Conservation (phyloP, 1,139 yeast species). For the Lizanozyma gosingica region DNA sequence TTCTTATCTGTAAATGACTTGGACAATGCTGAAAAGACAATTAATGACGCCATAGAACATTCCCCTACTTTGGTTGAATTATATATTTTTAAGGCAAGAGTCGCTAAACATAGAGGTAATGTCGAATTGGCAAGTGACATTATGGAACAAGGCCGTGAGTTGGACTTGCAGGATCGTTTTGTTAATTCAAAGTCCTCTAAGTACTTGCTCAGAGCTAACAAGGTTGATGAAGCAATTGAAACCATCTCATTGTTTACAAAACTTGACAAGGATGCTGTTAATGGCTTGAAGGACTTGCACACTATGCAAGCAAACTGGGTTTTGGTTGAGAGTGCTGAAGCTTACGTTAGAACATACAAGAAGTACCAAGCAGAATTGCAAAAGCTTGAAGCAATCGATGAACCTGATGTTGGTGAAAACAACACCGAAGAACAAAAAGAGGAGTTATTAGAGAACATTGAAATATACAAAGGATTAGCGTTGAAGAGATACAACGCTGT, state of each 20-base stretch:
- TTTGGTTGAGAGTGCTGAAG: constrained; percentile 76
- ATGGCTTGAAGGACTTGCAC: constrained; percentile 83
- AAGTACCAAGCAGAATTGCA: constrained; percentile 13
- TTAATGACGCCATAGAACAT: constrained; percentile 60
- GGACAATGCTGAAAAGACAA: constrained; percentile 41
- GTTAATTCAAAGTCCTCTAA: constrained; percentile 84
- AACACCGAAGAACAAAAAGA: constrained; percentile 8
- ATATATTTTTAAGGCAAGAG: constrained; percentile 71
- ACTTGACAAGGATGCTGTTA: constrained; percentile 60
- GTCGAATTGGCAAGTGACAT: constrained; percentile 50
- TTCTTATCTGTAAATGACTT: constrained; percentile 48
- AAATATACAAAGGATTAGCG: constrained; percentile 57
- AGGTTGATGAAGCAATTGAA: constrained; percentile 67
- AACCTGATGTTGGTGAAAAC: constrained; percentile 10
- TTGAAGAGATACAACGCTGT: constrained; percentile 71
- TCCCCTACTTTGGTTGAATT: constrained; percentile 82
- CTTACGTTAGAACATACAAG: constrained; percentile 40
- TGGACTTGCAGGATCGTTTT: constrained; percentile 86
- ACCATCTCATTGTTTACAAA: constrained; percentile 76
- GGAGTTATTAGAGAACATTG: constrained; percentile 20
- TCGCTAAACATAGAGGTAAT: constrained; percentile 64
- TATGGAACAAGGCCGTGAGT: constrained; percentile 62
- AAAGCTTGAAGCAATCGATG: constrained; percentile 8
- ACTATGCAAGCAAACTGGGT: constrained; percentile 93
- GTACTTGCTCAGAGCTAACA: constrained; percentile 73